Percentiles rank a stretch among this genome's conserved stretches.
Evolutionary conservation across 148 eudicot genomes (phyloP).

Genomic region (Rhododendron henanense): DNA sequence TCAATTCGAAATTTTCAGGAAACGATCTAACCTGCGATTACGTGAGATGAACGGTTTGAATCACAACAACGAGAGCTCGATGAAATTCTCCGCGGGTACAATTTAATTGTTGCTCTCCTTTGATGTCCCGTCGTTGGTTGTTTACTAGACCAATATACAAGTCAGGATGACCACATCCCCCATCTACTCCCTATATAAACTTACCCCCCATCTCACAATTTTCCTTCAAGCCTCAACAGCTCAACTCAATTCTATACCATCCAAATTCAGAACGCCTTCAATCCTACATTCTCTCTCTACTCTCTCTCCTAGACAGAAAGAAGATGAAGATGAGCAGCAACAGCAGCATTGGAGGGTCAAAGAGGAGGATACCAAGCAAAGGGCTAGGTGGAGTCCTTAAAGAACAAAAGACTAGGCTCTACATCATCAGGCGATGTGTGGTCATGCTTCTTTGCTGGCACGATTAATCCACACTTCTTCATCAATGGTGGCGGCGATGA

Average conservation of each 20-base stretch:
- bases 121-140: constrained; percentile 12
- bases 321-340: constrained; percentile 48
- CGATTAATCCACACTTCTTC: constrained; percentile 29
- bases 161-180: constrained; percentile 39
- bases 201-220: constrained; percentile 4
- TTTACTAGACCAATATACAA: constrained; percentile 43
- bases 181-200: constrained; percentile 7
- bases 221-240: constrained; percentile 16
- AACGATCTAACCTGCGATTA: no score
- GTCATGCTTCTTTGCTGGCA: constrained; percentile 98
- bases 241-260: constrained; percentile 2
- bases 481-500: constrained; percentile 20
- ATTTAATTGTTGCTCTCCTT: no score
- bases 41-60: no score
- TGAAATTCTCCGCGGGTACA: no score
- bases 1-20: no score
- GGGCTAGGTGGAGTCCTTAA: constrained; percentile 62
- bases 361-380: constrained; percentile 61
- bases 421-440: constrained; percentile 81
- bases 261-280: background rate
- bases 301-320: background rate
- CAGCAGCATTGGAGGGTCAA: constrained; percentile 43
- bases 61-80: no score
- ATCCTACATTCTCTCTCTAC: background rate
- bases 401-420: constrained; percentile 46